phyloP scores from a whole-genome alignment of 345 rosid species.

The Theobroma cacao region DNA sequence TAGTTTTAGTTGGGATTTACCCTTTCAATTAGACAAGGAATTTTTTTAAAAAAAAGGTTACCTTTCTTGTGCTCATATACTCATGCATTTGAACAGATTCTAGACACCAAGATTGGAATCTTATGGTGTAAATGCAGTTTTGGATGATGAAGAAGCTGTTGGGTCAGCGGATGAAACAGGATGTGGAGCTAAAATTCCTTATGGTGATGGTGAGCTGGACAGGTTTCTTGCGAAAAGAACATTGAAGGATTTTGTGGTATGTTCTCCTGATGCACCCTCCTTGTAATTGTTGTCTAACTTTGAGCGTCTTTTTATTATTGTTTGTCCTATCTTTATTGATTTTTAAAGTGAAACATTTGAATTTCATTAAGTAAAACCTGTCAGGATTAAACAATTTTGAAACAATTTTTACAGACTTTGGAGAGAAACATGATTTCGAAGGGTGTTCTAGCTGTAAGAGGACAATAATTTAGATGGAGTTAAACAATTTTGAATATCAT shows the following conservation, averaged over 20 bases:
- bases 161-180: slow-evolving; percentile 65
- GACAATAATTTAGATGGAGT: too few species aligned
- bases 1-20: background rate
- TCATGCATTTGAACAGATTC: slow-evolving; percentile 52
- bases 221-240: slow-evolving; percentile 30
- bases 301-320: background rate
- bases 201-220: slow-evolving; percentile 46
- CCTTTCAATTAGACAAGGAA: background rate
- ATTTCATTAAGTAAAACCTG: background rate
- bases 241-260: slow-evolving; percentile 26
- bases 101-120: slow-evolving; percentile 51
- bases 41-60: background rate
- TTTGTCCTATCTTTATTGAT: background rate
- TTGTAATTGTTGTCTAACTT: background rate
- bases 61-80: background rate
- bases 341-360: background rate
- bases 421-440: too few species aligned
- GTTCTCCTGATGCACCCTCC: background rate
- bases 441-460: too few species aligned
- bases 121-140: slow-evolving; percentile 51
- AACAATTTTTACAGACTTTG: too few species aligned
- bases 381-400: too few species aligned
- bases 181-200: slow-evolving; percentile 69
- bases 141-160: slow-evolving; percentile 86
- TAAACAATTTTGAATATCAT: too few species aligned